Conservation (phyloP, 2,329 filamentous ascomycete genomes). For the Lasiodiplodia citricola region DNA sequence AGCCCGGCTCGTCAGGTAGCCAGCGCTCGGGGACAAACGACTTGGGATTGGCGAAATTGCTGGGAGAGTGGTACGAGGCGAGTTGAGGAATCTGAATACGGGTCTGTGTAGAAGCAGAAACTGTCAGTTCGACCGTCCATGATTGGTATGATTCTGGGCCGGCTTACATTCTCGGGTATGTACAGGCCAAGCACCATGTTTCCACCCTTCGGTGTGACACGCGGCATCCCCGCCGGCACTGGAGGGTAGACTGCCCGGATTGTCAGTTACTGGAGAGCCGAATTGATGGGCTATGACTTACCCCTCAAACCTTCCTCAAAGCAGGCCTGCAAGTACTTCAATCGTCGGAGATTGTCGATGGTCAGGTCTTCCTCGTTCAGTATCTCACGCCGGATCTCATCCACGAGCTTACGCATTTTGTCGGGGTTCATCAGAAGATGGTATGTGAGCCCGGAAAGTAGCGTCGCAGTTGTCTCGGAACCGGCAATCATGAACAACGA, state of each 20-base stretch:
- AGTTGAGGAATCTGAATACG: slow-evolving; percentile 18
- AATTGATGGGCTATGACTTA: neutral
- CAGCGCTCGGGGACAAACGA: slow-evolving; percentile 51
- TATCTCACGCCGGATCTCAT: slow-evolving; percentile 38
- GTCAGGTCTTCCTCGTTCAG: slow-evolving; percentile 40
- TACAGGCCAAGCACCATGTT: slow-evolving; percentile 43
- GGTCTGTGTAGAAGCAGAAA: slow-evolving; percentile 2
- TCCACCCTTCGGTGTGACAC: slow-evolving; percentile 42
- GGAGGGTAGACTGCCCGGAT: slow-evolving; percentile 45
- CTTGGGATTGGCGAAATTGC: slow-evolving; percentile 43
- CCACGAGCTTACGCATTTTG: slow-evolving; percentile 35
- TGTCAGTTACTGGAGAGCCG: neutral
- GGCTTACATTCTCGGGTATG: slow-evolving; percentile 39
- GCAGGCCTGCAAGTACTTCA: slow-evolving; percentile 47
- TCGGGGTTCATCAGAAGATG: slow-evolving; percentile 37
- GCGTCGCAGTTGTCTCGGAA: slow-evolving; percentile 52
- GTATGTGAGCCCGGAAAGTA: slow-evolving; percentile 47
- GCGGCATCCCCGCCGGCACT: slow-evolving; percentile 40
- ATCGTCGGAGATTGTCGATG: slow-evolving; percentile 36
- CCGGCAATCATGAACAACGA: slow-evolving; percentile 50
- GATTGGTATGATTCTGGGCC: neutral
- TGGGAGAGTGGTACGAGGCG: slow-evolving; percentile 23
- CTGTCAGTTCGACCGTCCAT: neutral
- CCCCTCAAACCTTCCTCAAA: slow-evolving; percentile 48
- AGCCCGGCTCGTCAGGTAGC: slow-evolving; percentile 32